These are phyloP conservation scores for Discostella stelligeroides DNA, from an alignment of 108 stramenopile species.

Conservation along the genomic window DNA sequence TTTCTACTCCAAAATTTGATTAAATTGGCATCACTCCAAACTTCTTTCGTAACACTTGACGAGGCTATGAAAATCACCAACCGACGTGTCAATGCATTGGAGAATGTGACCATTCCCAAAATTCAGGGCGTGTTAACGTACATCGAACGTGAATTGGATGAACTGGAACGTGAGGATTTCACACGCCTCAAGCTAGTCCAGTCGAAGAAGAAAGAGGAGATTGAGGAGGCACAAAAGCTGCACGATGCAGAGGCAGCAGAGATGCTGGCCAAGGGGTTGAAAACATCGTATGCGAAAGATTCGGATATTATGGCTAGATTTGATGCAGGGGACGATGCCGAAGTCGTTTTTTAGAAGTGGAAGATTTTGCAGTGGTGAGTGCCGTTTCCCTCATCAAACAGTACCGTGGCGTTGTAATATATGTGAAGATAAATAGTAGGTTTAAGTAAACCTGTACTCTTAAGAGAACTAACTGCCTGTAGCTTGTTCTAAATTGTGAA, in stretches of 20 bases:
- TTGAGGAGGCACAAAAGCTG: conserved; percentile 38
- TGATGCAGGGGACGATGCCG: conserved; percentile 82
- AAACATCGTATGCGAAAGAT: conserved; percentile 49
- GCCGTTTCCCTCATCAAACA: background rate
- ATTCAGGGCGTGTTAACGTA: conserved; percentile 92
- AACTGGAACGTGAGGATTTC: conserved; percentile 98
- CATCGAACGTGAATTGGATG: conserved; percentile 96
- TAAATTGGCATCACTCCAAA: conserved; percentile 97
- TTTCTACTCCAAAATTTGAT: conserved; percentile 85
- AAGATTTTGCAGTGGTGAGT: background rate
- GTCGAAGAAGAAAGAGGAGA: conserved; percentile 74
- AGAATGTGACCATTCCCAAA: conserved; percentile 98
- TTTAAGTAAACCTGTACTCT: no score
- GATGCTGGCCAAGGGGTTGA: conserved; percentile 12
- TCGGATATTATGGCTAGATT: conserved; percentile 78
- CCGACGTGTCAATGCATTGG: conserved; percentile 97
- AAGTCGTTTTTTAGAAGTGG: conserved; percentile 83
- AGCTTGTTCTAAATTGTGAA: no score
- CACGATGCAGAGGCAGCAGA: conserved; percentile 43
- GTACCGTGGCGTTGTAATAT: background rate
- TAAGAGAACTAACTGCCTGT: no score
- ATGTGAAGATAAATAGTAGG: no score
- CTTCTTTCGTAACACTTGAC: conserved; percentile 95
- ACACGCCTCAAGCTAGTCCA: conserved; percentile 97
- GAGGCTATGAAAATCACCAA: conserved; percentile 98